Conservation (phyloP, 106 monocot genomes). For the Dendrobium chrysotoxum region DNA sequence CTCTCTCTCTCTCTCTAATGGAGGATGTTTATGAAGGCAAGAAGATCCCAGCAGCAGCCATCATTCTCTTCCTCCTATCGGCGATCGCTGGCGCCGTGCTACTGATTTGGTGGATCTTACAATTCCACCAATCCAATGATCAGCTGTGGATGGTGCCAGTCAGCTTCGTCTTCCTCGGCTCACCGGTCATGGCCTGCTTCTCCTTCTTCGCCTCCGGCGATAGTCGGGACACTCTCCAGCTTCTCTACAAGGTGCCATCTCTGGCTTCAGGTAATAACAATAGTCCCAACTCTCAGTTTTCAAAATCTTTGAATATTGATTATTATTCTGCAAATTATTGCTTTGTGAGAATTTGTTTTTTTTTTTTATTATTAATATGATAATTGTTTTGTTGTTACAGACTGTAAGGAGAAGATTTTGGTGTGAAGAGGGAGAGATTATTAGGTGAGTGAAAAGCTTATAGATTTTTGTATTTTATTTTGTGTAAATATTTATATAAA, state of each 20-base stretch:
- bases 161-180: constrained; percentile 33
- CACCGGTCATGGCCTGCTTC: constrained; percentile 33
- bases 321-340: too few species aligned
- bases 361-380: too few species aligned
- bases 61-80: constrained; percentile 10
- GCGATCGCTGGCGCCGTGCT: constrained; percentile 27
- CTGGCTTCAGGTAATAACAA: background rate
- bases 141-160: constrained; percentile 62
- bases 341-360: too few species aligned
- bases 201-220: constrained; percentile 29
- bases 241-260: background rate
- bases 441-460: too few species aligned
- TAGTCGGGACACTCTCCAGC: background rate
- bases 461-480: too few species aligned
- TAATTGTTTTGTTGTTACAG: too few species aligned
- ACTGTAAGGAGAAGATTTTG: too few species aligned
- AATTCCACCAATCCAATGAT: constrained; percentile 29
- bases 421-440: too few species aligned
- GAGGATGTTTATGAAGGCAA: background rate
- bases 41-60: background rate
- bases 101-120: constrained; percentile 38
- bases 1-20: background rate
- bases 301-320: too few species aligned
- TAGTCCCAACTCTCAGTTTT: too few species aligned
- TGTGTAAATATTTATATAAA: too few species aligned